Evolutionary conservation across 495 filamentous ascomycete species (phyloP), one percentile per base, ranked within the genome.

Genomic region (Penicillium ochrochloron): DNA sequence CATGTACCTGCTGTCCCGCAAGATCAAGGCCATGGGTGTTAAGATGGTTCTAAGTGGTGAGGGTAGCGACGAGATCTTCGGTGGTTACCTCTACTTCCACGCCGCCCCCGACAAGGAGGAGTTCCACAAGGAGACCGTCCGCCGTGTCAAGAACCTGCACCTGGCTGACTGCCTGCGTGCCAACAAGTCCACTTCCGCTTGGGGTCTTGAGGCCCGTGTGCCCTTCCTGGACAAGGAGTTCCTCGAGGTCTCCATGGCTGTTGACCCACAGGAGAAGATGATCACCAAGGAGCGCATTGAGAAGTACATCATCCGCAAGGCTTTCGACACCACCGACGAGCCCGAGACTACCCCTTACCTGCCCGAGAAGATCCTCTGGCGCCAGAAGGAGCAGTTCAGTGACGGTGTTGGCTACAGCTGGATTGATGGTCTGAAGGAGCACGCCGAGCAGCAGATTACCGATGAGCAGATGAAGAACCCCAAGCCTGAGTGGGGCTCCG

Each of bases 1-100:
- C 60, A 99, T 99, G 95, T 99, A 96, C 81, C 84, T 99, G 57
- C 88, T 99, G 15, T 92, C 91, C 66, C 90, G 95, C 70, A 99
- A 98, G 82, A 98, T 99, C 83, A 99, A 99, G 84, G 95, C 93
- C 19, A 90, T 97, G 85, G 96, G 95, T 64, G 92, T 99, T 60
- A 99, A 99, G 86, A 99, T 99, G 95, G 95, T 99, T 61, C 85
- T 99, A 46, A 93, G 89, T 73, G 95, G 95, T 60, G 95, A 99
- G 82, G 95, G 95, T 62, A 92, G 89, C 72, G 95, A 99, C 76
- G 95, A 99, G 79, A 96, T 97, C 72, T 98, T 97, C 70, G 95
- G 96, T 62, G 95, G 95, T 44, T 99, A 99, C 80, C 89, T 99
- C 23, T 99, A 99, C 84, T 99, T 99, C 87, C 92, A 96, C 80